Conservation (phyloP, 2,329 filamentous ascomycete species). For the Fusarium decemcellulare region DNA sequence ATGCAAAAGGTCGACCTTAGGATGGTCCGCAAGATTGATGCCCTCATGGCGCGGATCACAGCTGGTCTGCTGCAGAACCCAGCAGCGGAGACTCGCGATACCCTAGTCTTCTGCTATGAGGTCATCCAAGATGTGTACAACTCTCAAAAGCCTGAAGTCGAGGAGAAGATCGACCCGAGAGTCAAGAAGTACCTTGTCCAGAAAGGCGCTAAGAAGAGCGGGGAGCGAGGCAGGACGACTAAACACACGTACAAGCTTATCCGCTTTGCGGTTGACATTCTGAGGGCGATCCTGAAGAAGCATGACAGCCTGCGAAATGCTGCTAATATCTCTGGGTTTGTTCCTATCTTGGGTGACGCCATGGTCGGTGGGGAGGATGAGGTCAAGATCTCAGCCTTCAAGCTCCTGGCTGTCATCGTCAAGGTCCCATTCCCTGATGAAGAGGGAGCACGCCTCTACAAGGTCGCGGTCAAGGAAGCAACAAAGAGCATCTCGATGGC, state of each 20-base stretch:
- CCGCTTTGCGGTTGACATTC: slow-evolving; percentile 88
- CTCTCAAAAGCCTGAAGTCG: slow-evolving; percentile 66
- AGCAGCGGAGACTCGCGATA: slow-evolving; percentile 82
- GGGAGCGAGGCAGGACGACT: slow-evolving; percentile 78
- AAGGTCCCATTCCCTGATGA: slow-evolving; percentile 86
- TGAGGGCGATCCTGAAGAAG: slow-evolving; percentile 89
- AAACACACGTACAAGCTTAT: slow-evolving; percentile 90
- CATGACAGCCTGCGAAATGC: slow-evolving; percentile 85
- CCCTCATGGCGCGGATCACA: slow-evolving; percentile 86
- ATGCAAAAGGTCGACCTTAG: slow-evolving; percentile 87
- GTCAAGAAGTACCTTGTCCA: slow-evolving; percentile 85
- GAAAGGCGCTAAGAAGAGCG: slow-evolving; percentile 81
- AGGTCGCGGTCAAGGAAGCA: slow-evolving; percentile 88
- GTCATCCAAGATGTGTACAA: slow-evolving; percentile 90
- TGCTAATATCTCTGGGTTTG: slow-evolving; percentile 85
- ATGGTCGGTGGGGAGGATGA: slow-evolving; percentile 90
- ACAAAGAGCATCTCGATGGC: slow-evolving; percentile 84
- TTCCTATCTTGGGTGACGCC: slow-evolving; percentile 91
- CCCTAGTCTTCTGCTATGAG: slow-evolving; percentile 96
- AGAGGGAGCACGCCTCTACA: slow-evolving; percentile 73
- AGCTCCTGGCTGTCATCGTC: slow-evolving; percentile 86
- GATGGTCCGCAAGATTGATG: slow-evolving; percentile 91
- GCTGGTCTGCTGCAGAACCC: slow-evolving; percentile 87
- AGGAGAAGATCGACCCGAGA: slow-evolving; percentile 71
- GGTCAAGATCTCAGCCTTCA: slow-evolving; percentile 89